phyloP scores from a whole-genome alignment of 2,329 filamentous ascomycete genomes.

The Stachybotrys elegans region DNA sequence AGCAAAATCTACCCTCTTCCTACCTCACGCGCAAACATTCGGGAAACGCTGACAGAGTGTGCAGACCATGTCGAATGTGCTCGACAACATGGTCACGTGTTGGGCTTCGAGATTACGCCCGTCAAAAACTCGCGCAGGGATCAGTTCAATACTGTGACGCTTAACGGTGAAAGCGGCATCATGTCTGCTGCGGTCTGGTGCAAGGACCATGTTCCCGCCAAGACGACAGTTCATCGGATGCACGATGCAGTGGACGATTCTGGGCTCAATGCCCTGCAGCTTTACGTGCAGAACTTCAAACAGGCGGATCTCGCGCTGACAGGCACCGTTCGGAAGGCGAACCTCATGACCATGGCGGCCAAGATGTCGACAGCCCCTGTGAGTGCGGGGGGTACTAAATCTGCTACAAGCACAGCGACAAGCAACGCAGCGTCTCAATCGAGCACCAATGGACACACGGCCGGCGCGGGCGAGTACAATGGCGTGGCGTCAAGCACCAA shows the following conservation, averaged over 20 bases:
- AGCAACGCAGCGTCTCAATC: slow-evolving; percentile 7
- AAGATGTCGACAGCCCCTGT: slow-evolving; percentile 40
- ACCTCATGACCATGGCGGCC: slow-evolving; percentile 61
- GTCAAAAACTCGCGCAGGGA: slow-evolving; percentile 87
- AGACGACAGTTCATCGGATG: slow-evolving; percentile 71
- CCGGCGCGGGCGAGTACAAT: slow-evolving; percentile 15
- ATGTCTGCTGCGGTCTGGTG: slow-evolving; percentile 89
- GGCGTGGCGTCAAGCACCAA: slow-evolving; percentile 20
- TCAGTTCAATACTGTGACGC: slow-evolving; percentile 70
- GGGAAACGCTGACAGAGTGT: no score
- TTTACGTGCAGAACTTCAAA: slow-evolving; percentile 87
- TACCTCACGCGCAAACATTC: no score
- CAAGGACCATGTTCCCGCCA: slow-evolving; percentile 74
- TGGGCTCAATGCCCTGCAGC: slow-evolving; percentile 75
- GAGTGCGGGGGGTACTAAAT: slow-evolving; percentile 40
- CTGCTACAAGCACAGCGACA: slow-evolving; percentile 15
- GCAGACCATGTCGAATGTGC: slow-evolving; percentile 78
- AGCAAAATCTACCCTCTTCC: slow-evolving; percentile 13
- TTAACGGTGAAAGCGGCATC: slow-evolving; percentile 76
- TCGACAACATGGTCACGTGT: slow-evolving; percentile 71
- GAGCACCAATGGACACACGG: slow-evolving; percentile 10
- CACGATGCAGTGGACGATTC: slow-evolving; percentile 66
- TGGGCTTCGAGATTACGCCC: slow-evolving; percentile 86
- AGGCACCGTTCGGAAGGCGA: slow-evolving; percentile 89
- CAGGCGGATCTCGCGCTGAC: slow-evolving; percentile 88